A percentile compares a stretch with the other conserved stretches of the same genome.
phyloP scores from a whole-genome alignment of 2,329 filamentous ascomycete genomes.

The Aspergillus candidus region DNA sequence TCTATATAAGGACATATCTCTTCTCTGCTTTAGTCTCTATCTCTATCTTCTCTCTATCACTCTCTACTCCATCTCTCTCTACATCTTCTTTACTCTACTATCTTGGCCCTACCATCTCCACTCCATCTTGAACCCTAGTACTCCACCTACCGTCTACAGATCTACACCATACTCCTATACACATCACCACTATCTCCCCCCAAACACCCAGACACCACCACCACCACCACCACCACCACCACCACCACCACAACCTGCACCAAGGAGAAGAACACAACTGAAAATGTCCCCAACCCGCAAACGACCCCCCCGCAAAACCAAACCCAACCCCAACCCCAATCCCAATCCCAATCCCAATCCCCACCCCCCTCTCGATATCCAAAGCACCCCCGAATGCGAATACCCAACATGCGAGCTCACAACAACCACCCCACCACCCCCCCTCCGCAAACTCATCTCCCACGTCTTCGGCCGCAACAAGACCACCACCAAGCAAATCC shows the following conservation, averaged over 20 bases:
- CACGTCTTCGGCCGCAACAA: slow-evolving; percentile 83
- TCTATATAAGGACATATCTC: background rate
- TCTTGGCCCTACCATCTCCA: slow-evolving; percentile 4
- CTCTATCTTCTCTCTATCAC: no score
- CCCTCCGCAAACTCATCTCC: slow-evolving; percentile 68
- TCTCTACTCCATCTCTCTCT: background rate
- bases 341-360: slow-evolving; percentile 4
- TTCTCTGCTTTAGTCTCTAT: background rate
- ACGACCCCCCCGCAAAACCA: slow-evolving; percentile 10
- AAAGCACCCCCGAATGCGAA: no score
- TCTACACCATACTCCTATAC: background rate
- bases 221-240: background rate
- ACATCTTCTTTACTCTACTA: background rate
- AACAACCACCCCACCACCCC: slow-evolving; percentile 12
- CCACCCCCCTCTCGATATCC: no score
- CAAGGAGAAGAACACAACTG: background rate
- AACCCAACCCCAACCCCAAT: slow-evolving; percentile 12
- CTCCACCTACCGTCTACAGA: background rate
- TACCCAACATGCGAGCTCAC: no score
- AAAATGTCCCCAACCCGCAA: slow-evolving; percentile 6
- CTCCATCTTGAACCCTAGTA: background rate
- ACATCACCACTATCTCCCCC: background rate
- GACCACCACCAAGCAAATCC: slow-evolving; percentile 64
- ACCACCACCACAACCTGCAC: background rate
- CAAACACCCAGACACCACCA: background rate